Evolutionary conservation across 768 basidiomycete species (phyloP), one percentile per base, ranked within the genome.

Genomic region (Botryobasidium botryosum): DNA sequence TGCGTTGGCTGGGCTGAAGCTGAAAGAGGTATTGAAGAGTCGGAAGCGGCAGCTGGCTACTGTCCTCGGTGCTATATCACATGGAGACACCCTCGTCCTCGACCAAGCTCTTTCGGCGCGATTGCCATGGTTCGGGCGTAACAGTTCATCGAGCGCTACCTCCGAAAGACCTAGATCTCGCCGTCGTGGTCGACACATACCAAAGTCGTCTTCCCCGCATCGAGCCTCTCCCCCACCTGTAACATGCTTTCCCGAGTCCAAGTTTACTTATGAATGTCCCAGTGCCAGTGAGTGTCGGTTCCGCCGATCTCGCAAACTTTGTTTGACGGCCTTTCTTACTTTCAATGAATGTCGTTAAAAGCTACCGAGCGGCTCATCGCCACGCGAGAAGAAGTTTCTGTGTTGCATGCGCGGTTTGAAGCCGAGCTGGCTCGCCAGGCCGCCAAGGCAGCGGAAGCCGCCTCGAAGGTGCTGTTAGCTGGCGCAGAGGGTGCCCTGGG

Each of bases 391-490:
- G 79, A 85, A 62, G 77, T 80, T 31, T 62, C 70, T 4, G 62
- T 64, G 44, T 64, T 85, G 38, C 75, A 78, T 31, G 67, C 66
- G 42, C 72, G 73, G 48, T 82, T 87, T 53, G 79, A 83, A 59
- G 68, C 64, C 13, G 85, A 86, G 62, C 65, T 87, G 32, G 71
- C 73, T 18, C 65, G 77, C 28, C 80, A 85, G 54, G 75, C 78
- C 2, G 66, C 68, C 10, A 77, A 71, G 53, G 67, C 62, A 1
- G 64, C 62, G 13, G 65, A 69, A 51, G 72, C 70, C 17, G 39
- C 48, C 5, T 17, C 44, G 17, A 45, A 45, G 27, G 69, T 68
- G 23, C 75, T 74, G 18, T 13, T 13, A 17, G 44, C 40, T 7
- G 44, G 23, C 20, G 25, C 38, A 27, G 27, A 36, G 23, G 7